Evolutionary conservation across 441 rosid species (phyloP).

Genomic region (Corymbia calophylla): DNA sequence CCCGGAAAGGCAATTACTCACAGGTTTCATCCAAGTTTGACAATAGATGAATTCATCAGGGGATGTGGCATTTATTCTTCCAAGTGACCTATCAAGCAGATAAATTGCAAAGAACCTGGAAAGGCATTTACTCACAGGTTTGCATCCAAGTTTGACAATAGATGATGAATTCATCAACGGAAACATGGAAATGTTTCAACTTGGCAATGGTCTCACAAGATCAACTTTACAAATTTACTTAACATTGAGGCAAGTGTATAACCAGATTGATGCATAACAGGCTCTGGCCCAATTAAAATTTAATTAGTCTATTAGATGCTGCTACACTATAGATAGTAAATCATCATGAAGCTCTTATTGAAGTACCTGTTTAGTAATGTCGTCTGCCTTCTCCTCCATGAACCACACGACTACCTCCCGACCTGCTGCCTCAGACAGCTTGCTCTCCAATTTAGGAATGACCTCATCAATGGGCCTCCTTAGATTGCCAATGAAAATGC

Average conservation of each 20-base stretch:
- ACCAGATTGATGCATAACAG: background rate
- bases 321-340: background rate
- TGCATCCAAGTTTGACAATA: background rate
- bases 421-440: constrained; percentile 78
- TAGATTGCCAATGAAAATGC: constrained; percentile 81
- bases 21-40: rapidly evolving
- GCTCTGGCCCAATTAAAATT: background rate
- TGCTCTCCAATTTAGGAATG: constrained; percentile 71
- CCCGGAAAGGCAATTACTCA: rapidly evolving
- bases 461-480: constrained; percentile 75
- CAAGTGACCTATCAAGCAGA: background rate
- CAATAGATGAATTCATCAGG: background rate
- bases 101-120: background rate
- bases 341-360: background rate
- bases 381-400: constrained; percentile 82
- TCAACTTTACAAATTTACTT: background rate
- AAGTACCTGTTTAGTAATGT: constrained; percentile 79
- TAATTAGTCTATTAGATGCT: rapidly evolving
- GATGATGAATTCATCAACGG: background rate
- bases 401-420: constrained; percentile 85
- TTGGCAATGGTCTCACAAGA: rapidly evolving
- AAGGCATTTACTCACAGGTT: rapidly evolving
- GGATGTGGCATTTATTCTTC: background rate
- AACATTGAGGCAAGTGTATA: background rate
- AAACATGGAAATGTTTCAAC: background rate